These are phyloP conservation scores for Boletus patriciae DNA, from an alignment of 768 basidiomycete species.

Conservation along the genomic window DNA sequence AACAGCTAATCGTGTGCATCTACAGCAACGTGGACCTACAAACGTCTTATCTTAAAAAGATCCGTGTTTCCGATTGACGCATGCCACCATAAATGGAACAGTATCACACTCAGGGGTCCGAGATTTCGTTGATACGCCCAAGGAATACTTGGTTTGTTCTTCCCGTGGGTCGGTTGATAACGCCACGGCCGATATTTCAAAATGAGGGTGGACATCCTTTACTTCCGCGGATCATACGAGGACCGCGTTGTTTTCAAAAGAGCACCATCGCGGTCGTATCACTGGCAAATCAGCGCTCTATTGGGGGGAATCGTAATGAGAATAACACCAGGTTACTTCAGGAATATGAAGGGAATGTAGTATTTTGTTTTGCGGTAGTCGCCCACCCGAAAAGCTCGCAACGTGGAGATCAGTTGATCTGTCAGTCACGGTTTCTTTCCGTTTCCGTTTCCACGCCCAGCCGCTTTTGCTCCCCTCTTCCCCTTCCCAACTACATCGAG, in stretches of 20 bases:
- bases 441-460: not conserved
- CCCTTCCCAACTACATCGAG: not conserved
- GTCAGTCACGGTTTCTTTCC: not conserved
- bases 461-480: not conserved
- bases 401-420: not conserved
- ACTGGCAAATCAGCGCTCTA: constrained; percentile 7
- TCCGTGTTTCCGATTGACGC: constrained; percentile 6
- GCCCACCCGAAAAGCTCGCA: constrained; percentile 4
- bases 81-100: not conserved
- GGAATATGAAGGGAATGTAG: not conserved
- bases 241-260: not conserved
- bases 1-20: not conserved
- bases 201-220: not conserved
- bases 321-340: constrained; percentile 23
- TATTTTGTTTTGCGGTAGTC: constrained; percentile 7
- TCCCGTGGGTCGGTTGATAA: not conserved
- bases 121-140: not conserved
- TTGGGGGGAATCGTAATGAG: constrained; percentile 1
- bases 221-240: constrained; percentile 13
- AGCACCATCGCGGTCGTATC: constrained; percentile 8
- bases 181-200: constrained; percentile 3
- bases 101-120: not conserved
- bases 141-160: not conserved
- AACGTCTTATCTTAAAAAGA: constrained; percentile 18
- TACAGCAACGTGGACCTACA: constrained; percentile 27